These are phyloP conservation scores for Fusarium sp. DNA, from an alignment of 2,329 filamentous ascomycete species.

Conservation along the genomic window DNA sequence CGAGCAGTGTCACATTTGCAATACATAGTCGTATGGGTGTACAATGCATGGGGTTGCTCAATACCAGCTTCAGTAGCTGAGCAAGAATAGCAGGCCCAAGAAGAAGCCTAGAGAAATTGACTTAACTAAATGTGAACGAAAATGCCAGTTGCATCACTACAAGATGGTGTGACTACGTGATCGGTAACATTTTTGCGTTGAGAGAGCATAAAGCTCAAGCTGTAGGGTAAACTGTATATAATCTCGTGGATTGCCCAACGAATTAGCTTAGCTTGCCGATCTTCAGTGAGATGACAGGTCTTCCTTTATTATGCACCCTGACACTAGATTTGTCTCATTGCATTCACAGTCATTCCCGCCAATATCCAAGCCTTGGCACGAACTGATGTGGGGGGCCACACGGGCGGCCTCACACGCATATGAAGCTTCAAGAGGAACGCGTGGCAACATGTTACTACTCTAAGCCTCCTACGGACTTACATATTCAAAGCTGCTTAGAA, in stretches of 20 bases:
- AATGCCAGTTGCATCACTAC: not conserved
- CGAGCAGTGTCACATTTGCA: not conserved
- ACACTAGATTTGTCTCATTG: constrained; percentile 14
- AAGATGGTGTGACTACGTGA: not conserved
- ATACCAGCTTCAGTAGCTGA: not conserved
- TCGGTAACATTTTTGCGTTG: not conserved
- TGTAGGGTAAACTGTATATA: constrained; percentile 4
- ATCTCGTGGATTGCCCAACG: not conserved
- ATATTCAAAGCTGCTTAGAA: not conserved
- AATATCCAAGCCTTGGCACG: constrained; percentile 15
- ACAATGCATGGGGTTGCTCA: not conserved
- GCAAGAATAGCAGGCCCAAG: not conserved
- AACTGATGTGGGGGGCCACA: constrained; percentile 25
- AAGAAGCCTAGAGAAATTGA: not conserved
- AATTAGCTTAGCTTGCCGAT: not conserved
- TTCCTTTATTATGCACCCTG: constrained; percentile 13
- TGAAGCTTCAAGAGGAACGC: constrained; percentile 20
- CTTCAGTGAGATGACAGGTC: constrained; percentile 7
- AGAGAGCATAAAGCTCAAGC: not conserved
- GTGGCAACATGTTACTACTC: constrained; percentile 31
- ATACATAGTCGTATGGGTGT: not conserved
- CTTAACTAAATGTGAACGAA: not conserved
- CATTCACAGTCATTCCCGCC: not conserved
- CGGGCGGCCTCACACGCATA: constrained; percentile 35
- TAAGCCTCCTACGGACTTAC: not conserved